Evolutionary conservation across 148 eudicot species (phyloP), one percentile per base, ranked within the genome.

Genomic region (Linanthus parryae): DNA sequence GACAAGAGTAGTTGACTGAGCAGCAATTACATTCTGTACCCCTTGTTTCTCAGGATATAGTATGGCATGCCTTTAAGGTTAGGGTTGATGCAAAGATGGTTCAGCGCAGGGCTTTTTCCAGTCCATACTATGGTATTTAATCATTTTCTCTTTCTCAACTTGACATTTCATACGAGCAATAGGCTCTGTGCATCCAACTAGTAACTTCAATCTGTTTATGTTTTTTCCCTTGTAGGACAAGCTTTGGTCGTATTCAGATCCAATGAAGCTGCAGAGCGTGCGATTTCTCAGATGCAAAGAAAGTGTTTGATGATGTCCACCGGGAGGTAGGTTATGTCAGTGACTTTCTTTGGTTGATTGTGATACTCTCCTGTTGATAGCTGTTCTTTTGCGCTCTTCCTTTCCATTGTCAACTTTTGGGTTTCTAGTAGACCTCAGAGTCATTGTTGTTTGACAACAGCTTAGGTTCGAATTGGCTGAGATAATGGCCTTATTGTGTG

Each of bases 181-280:
- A 35, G 15, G 22, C 37, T 51, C 10, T 60, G 4, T 2, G 2
- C 10, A 9, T 16, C 45, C 26, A n/a, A 1, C 10, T 30, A 38
- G 19, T 18, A 9, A 8, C 9, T 1, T 43, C 13, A 0, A 9
- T 33, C 11, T 2, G 12, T 1, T 34, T 12, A 18, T 54, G 15
- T 17, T 24, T 40, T 55, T 54, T 16, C 39, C 27, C 42, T 54
- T 36, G 29, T 67, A 87, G 95, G 90, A 36, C 72, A 64, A 71
- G 87, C 95, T 38, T 54, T 82, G 46, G 81, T 76, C 27, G 40
- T 72, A 56, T 74, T 85, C 68, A 60, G 58, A 48, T 52, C 83
- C 24, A 65, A 44, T 51, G 77, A 59, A 57, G 81, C 70, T 31
- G 81, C 79, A 44, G 73, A 81, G 0, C 62, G 25, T 48, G 75